Evolutionary conservation across 1,284 basidiomycete genomes (phyloP).

Genomic region (Athelia sp.): DNA sequence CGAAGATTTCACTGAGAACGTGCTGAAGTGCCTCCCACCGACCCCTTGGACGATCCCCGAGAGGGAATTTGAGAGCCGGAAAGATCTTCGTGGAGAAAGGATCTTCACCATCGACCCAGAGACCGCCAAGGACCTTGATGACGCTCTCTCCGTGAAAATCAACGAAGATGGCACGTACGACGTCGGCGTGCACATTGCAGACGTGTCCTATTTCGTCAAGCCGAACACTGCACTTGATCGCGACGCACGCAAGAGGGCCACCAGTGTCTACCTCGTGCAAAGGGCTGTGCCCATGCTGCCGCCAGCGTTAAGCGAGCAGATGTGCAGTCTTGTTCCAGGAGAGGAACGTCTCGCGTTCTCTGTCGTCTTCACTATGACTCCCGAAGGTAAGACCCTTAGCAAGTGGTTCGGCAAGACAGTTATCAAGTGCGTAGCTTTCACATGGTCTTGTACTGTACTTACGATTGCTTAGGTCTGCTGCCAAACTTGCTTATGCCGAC

Average conservation of each 20-base stretch:
- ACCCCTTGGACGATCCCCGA: constrained; percentile 95
- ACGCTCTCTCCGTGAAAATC: constrained; percentile 84
- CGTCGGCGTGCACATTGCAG: constrained; percentile 92
- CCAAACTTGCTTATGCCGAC: constrained; percentile 80
- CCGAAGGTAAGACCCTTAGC: constrained; percentile 77
- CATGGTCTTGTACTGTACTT: background rate
- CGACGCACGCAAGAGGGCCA: constrained; percentile 95
- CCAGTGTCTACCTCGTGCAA: constrained; percentile 95
- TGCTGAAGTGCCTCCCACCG: constrained; percentile 94
- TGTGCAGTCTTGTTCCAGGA: constrained; percentile 88
- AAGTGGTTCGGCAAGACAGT: constrained; percentile 94
- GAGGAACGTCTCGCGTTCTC: constrained; percentile 90
- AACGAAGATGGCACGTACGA: constrained; percentile 91
- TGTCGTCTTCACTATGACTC: constrained; percentile 81
- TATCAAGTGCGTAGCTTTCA: constrained; percentile 60
- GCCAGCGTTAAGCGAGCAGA: constrained; percentile 83
- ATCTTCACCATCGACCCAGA: constrained; percentile 94
- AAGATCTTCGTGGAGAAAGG: constrained; percentile 81
- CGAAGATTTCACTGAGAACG: constrained; percentile 89
- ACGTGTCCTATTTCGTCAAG: constrained; percentile 96
- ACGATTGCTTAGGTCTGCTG: constrained; percentile 60
- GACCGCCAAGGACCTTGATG: constrained; percentile 89
- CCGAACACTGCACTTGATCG: constrained; percentile 95
- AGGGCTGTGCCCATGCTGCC: constrained; percentile 96
- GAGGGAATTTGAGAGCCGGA: constrained; percentile 81